These are phyloP conservation scores for Geotrichum fermentans DNA, from an alignment of 1,139 yeast genomes.

Conservation along the genomic window DNA sequence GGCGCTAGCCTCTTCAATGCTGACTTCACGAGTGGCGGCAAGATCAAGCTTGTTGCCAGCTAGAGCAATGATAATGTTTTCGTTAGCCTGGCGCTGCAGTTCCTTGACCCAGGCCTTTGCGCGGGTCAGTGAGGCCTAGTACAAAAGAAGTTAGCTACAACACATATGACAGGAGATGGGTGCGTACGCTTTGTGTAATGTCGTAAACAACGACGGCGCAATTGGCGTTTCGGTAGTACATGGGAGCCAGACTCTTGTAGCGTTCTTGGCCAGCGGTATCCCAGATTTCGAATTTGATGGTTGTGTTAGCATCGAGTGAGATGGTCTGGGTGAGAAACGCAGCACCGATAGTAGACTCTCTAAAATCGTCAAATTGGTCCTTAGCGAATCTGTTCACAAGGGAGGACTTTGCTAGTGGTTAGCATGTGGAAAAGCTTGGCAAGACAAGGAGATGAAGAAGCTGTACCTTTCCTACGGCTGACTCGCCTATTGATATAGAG, in stretches of 20 bases:
- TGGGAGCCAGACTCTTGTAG: slow-evolving; percentile 82
- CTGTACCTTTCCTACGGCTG: slow-evolving; percentile 84
- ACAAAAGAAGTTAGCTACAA: neutral
- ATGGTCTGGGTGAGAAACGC: slow-evolving; percentile 93
- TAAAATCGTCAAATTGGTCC: slow-evolving; percentile 86
- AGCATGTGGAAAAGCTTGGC: slow-evolving; percentile 7
- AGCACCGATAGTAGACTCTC: slow-evolving; percentile 96
- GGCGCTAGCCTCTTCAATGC: slow-evolving; percentile 48
- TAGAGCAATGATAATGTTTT: slow-evolving; percentile 76
- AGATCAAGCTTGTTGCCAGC: slow-evolving; percentile 83
- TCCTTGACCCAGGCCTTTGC: slow-evolving; percentile 97
- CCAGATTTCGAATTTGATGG: slow-evolving; percentile 47
- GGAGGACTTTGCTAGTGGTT: slow-evolving; percentile 45
- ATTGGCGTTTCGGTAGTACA: slow-evolving; percentile 86
- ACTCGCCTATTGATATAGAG: slow-evolving; percentile 63
- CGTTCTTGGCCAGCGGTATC: slow-evolving; percentile 95
- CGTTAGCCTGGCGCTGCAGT: slow-evolving; percentile 81
- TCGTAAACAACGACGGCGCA: slow-evolving; percentile 83
- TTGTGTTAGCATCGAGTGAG: slow-evolving; percentile 52
- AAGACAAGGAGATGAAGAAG: neutral
- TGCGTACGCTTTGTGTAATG: slow-evolving; percentile 49
- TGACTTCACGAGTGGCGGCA: slow-evolving; percentile 46
- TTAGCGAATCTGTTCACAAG: slow-evolving; percentile 87
- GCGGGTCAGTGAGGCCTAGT: slow-evolving; percentile 57
- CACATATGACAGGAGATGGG: slow-evolving; percentile 3